These are phyloP conservation scores for Tetrahymena borealis DNA, from an alignment of 73 alveolate genomes.

Conservation along the genomic window DNA sequence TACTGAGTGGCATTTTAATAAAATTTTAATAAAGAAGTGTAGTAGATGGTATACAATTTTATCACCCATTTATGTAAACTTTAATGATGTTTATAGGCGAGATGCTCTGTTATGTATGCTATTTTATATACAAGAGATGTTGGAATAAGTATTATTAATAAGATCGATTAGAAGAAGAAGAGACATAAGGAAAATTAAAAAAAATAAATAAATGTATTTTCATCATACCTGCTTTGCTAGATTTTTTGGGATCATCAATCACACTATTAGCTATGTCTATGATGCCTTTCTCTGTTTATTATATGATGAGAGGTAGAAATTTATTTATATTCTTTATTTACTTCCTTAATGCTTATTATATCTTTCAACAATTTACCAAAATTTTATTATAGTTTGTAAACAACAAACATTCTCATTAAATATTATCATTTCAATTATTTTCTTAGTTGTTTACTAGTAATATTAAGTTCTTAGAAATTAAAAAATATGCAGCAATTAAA, in stretches of 20 bases:
- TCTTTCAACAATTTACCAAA: no score
- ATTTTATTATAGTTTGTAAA: no score
- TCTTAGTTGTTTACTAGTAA: no score
- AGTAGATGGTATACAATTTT: not conserved
- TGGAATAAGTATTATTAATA: not conserved
- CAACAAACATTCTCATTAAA: no score
- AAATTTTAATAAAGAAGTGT: not conserved
- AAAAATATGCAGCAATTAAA: no score
- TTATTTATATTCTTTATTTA: no score
- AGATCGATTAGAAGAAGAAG: not conserved
- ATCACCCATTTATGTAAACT: not conserved
- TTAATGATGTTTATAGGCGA: not conserved
- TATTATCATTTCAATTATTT: no score
- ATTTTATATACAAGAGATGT: not conserved
- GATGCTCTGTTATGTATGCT: not conserved
- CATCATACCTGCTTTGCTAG: not conserved
- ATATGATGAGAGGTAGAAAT: not conserved
- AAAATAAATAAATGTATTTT: not conserved
- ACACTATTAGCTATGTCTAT: not conserved
- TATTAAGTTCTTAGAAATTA: no score
- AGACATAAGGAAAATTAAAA: not conserved
- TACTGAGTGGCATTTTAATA: not conserved
- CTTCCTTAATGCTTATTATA: no score
- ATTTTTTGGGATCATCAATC: not conserved
- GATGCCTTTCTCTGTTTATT: not conserved